phyloP scores from a whole-genome alignment of 2,329 filamentous ascomycete species.

The Alternaria arborescens region DNA sequence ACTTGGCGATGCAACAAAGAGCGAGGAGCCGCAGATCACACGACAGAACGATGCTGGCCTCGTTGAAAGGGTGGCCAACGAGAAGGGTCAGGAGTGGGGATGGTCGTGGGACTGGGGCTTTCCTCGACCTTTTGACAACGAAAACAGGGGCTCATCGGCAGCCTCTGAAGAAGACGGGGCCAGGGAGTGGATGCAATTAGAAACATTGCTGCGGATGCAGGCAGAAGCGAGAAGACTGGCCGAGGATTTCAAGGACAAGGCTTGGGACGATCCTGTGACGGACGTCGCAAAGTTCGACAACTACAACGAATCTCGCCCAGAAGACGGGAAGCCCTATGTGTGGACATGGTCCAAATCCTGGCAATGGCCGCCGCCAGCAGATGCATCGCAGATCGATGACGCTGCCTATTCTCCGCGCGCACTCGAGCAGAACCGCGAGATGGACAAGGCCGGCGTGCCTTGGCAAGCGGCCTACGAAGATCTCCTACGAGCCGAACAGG shows the following conservation, averaged over 20 bases:
- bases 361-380: slow-evolving; percentile 31
- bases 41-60: slow-evolving; percentile 24
- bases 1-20: slow-evolving; percentile 19
- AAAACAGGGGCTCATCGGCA: background rate
- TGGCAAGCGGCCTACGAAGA: slow-evolving; percentile 70
- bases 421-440: slow-evolving; percentile 57
- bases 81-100: slow-evolving; percentile 46
- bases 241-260: slow-evolving; percentile 15
- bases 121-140: slow-evolving; percentile 38
- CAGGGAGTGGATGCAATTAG: background rate
- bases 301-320: background rate
- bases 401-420: slow-evolving; percentile 62
- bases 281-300: background rate
- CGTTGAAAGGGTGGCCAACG: slow-evolving; percentile 40
- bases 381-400: slow-evolving; percentile 10
- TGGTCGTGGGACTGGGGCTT: slow-evolving; percentile 49
- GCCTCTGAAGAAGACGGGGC: slow-evolving; percentile 6
- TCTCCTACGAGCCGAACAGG: slow-evolving; percentile 56
- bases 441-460: slow-evolving; percentile 50
- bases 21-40: background rate
- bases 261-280: slow-evolving; percentile 9
- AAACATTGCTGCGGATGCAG: slow-evolving; percentile 11
- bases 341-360: slow-evolving; percentile 28
- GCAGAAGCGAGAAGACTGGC: slow-evolving; percentile 18
- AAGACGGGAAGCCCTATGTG: slow-evolving; percentile 4